Base-by-base conservation (phyloP, 73 alveolate species). In the Uronychia setigera region DNA sequence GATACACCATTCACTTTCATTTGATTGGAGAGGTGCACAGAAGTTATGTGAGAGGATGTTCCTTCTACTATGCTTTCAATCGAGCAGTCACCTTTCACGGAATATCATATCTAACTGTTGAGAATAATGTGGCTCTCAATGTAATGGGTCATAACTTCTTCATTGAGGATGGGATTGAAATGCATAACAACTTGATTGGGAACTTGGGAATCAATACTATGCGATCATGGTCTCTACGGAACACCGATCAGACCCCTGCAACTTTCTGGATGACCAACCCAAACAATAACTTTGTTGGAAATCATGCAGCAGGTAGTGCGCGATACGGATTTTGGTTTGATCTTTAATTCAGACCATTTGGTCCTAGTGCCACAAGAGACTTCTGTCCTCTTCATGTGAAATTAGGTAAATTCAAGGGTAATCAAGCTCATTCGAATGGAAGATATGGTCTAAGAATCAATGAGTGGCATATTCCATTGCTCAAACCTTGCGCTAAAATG, bases 261-360 rank as follows among this genome's bases (percentile, higher is more conserved):
- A 80, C 96, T 31, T 95, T 80, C 85, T 93, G 95, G 95, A 83
- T 91, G 34, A 91, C 97, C 19, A 79, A 87, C 74, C 98, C 98
- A 26, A 87, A 86, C 58, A 95, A 95, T 78, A 82, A 81, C 29
- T 78, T 93, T 80, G 81, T 82, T 76, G 82, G 86, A 30, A 95
- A 95, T 76, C 93, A 87, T 78, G 95, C 97, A 29, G 98, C 95
- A 31, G 98, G 98, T 26, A 82, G 95, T 27, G 97, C 87, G 35
- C 79, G 88, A 74, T 93, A 87, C 82, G 98, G 98, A 14, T 95
- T 82, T 89, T 95, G 98, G 98, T 90, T 86, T 91, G 96, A 87
- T 60, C 85, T 59, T 76, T 33, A 82, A 80, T 86, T 84, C 1
- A 46, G 80, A 35, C 95, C 98, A 26, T 91, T 83, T 78, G 96